Base-by-base conservation (phyloP, 129 eudicot genomes). In the Flaveria brownii region DNA sequence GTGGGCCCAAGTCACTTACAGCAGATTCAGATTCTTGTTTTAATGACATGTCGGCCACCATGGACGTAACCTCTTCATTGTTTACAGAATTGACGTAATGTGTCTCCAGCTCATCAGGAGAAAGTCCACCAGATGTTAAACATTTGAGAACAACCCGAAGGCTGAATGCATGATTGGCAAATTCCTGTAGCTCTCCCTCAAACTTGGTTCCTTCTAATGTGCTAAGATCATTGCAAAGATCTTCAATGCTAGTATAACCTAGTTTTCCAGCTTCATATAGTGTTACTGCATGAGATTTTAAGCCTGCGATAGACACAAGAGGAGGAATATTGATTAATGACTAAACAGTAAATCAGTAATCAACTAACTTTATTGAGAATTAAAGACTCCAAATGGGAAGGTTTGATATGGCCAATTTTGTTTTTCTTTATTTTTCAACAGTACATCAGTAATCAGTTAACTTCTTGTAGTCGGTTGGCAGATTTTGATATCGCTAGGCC, bases 151-250 rank as follows among this genome's bases (percentile, higher is more conserved):
- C 84, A 72, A 96, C 86, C 57, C 97, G 89, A 65, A 95, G 94
- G 75, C 99, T 95, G 81, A 92, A 95, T 63, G 99, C 97, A 81
- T 95, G 99, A 82, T 95, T 95, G 70, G 99, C 99, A 82, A 95
- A 95, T 78, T 95, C 97, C 82, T 95, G 99, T 52, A 95, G 84
- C 75, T 95, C 99, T 65, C 99, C 99, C 85, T 95, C 99, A 73
- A 95, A 95, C 71, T 86, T 95, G 65, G 94, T 68, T 70, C 99
- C 96, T 85, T 95, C 99, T 57, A 95, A 87, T 43, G 97, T 89
- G 62, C 91, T 72, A 42, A 95, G 85, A 78, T 95, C 99, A 73
- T 82, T 91, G 85, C 99, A 95, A 77, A 95, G 96, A 83, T 95
- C 97, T 54, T 87, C 81, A 85, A 95, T 95, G 86, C 93, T 86